A percentile compares a stretch with the other conserved stretches of the same genome.
phyloP scores from a whole-genome alignment of 495 filamentous ascomycete genomes.

The Hypoxylon crocopeplum region DNA sequence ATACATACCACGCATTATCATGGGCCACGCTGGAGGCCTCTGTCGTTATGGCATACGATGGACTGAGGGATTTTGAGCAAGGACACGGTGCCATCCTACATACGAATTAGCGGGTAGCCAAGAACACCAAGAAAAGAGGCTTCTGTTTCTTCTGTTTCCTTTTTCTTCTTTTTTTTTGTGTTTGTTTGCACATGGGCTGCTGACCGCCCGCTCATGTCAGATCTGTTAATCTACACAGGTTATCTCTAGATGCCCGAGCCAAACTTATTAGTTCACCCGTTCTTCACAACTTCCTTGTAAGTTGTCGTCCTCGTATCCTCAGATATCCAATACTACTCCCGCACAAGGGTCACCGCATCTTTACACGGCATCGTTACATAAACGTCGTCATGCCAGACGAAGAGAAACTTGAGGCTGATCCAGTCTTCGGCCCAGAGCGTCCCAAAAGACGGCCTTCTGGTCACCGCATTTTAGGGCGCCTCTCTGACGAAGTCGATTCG shows the following conservation, averaged over 20 bases:
- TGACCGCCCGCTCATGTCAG: neutral
- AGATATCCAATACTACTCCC: neutral
- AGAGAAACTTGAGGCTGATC: conserved; percentile 25
- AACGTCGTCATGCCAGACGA: conserved; percentile 27
- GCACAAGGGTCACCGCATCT: neutral
- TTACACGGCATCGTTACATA: neutral
- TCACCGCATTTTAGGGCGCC: conserved; percentile 40
- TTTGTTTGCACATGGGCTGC: too few species aligned
- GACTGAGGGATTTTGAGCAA: conserved; percentile 30
- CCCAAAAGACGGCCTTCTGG: neutral
- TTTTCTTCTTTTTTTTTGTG: too few species aligned
- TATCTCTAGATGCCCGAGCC: neutral
- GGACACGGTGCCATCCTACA: conserved; percentile 10
- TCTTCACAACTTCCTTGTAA: neutral
- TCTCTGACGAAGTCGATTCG: conserved; percentile 46
- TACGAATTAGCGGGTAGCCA: conserved; percentile 18
- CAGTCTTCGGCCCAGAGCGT: conserved; percentile 3
- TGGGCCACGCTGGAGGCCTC: neutral
- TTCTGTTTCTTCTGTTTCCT: too few species aligned
- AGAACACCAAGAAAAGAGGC: conserved; percentile 11
- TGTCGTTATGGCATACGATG: neutral
- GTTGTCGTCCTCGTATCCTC: neutral
- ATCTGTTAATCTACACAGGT: neutral
- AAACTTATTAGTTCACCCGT: neutral
- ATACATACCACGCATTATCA: neutral